Conservation (phyloP, 768 basidiomycete species). For the Pleurotus tuber-regium region DNA sequence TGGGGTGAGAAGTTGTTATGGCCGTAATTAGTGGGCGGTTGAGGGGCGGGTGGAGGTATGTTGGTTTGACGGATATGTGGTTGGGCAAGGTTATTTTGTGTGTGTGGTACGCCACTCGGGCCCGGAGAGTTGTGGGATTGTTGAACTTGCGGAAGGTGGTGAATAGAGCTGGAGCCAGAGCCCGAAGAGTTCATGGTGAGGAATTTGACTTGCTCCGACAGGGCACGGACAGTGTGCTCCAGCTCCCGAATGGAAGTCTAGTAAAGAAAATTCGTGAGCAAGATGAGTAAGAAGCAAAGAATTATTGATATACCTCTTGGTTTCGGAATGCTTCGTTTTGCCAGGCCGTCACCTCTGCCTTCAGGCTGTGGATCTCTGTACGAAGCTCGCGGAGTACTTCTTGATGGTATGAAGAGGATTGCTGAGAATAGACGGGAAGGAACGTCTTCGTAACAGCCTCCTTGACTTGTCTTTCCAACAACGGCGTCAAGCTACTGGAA, state of each 20-base stretch:
- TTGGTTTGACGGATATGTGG: conserved; percentile 43
- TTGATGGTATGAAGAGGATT: conserved; percentile 76
- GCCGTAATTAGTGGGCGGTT: conserved; percentile 35
- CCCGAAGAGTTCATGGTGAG: conserved; percentile 53
- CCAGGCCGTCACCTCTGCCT: conserved; percentile 79
- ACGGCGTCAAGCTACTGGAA: conserved; percentile 66
- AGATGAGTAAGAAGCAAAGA: conserved; percentile 8
- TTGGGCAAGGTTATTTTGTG: conserved; percentile 33
- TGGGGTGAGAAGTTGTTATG: conserved; percentile 35
- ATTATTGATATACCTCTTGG: conserved; percentile 61
- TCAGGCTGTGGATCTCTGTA: conserved; percentile 70
- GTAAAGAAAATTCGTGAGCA: conserved; percentile 8
- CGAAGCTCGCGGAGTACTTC: conserved; percentile 75
- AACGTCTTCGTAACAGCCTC: conserved; percentile 72
- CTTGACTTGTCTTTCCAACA: conserved; percentile 81
- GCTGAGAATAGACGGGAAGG: conserved; percentile 73
- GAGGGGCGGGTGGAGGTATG: conserved; percentile 32
- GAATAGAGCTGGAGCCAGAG: conserved; percentile 32
- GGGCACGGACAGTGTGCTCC: conserved; percentile 69
- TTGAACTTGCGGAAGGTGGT: conserved; percentile 39
- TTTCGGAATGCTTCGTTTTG: conserved; percentile 74
- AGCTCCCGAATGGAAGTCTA: conserved; percentile 73
- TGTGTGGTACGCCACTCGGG: conserved; percentile 32
- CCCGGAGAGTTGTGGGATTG: conserved; percentile 40
- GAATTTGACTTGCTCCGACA: conserved; percentile 84